phyloP scores from a whole-genome alignment of 169 alveolate genomes.

The Plasmodium blacklocki region DNA sequence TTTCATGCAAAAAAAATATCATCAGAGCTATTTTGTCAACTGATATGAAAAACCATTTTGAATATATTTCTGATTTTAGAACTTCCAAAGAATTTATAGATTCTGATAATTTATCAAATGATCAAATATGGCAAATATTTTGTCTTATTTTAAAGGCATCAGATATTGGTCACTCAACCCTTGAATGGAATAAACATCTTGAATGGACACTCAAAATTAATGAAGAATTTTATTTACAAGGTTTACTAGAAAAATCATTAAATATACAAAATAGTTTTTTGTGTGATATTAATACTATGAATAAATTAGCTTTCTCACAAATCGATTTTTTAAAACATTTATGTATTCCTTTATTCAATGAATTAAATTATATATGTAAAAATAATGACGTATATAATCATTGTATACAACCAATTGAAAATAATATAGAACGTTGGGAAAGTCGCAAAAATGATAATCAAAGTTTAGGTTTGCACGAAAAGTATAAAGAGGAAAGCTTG shows the following conservation, averaged over 20 bases:
- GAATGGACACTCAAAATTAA: slow-evolving; percentile 91
- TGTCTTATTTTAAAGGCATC: slow-evolving; percentile 92
- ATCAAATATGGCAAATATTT: slow-evolving; percentile 87
- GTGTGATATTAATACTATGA: slow-evolving; percentile 80
- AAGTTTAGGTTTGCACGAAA: slow-evolving; percentile 48
- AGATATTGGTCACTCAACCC: slow-evolving; percentile 94
- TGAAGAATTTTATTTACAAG: slow-evolving; percentile 95
- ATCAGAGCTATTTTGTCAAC: slow-evolving; percentile 93
- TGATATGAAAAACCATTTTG: slow-evolving; percentile 94
- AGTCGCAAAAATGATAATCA: slow-evolving; percentile 23
- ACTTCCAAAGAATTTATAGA: slow-evolving; percentile 78
- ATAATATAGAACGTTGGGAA: slow-evolving; percentile 72
- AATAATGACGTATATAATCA: slow-evolving; percentile 48
- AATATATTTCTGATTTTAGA: slow-evolving; percentile 89
- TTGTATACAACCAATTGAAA: slow-evolving; percentile 53
- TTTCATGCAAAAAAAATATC: slow-evolving; percentile 86
- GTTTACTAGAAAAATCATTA: slow-evolving; percentile 83
- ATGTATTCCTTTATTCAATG: slow-evolving; percentile 52
- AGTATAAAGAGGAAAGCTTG: slow-evolving; percentile 30
- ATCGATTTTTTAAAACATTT: slow-evolving; percentile 80
- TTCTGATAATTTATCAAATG: slow-evolving; percentile 78
- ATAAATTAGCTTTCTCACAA: slow-evolving; percentile 81
- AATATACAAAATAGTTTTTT: slow-evolving; percentile 80
- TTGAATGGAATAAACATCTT: slow-evolving; percentile 90
- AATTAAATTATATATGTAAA: slow-evolving; percentile 35